Base-by-base conservation (phyloP, 2,329 filamentous ascomycete genomes). In the Xylariaceae sp. region DNA sequence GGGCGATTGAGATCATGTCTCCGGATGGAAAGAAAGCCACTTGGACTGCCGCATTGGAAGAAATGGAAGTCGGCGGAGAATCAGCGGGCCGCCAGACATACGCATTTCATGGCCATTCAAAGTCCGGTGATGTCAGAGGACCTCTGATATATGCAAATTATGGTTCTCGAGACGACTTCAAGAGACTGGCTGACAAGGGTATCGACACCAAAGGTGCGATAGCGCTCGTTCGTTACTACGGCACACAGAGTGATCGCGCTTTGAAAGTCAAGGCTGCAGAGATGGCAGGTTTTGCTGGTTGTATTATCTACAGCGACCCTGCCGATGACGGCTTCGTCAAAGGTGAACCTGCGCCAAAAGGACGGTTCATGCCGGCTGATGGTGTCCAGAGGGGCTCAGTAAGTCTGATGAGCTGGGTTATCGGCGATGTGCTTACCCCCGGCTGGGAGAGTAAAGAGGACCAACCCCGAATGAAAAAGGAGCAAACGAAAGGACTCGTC, bases 111-210 rank as follows among this genome's bases (percentile, higher is more conserved):
- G 95, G 91, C 1, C 87, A 95, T 71, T 96, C 93, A 16, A 92
- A 90, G 70, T 84, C 89, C 0, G 95, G 93, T 39, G 90, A 95
- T 67, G 92, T 94, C 33, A 90, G 84, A 23, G 95, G 95, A 0
- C 93, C 90, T 17, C 74, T 98, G 40, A 84, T 99, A 1, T 99
- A 96, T 72, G 94, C 89, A 50, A 97, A 98, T 75, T 96, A 93
- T 68, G 96, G 95, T 11, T 89, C 91, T 39, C 83, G 87, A 47
- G 87, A 91, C 39, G 95, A 99, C 71, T 98, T 96, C 71, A 81
- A 89, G 70, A 78, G 75, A 51, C 77, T 99, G 24, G 78, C 83
- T 56, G 86, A 92, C 51, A 84, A 83, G 61, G 90, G 88, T 0
- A 82, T 98, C 58, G 82, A 89, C 24, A 82, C 91, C 1, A 84